phyloP scores from a whole-genome alignment of 2,329 filamentous ascomycete genomes.

The Trichoderma sp. region DNA sequence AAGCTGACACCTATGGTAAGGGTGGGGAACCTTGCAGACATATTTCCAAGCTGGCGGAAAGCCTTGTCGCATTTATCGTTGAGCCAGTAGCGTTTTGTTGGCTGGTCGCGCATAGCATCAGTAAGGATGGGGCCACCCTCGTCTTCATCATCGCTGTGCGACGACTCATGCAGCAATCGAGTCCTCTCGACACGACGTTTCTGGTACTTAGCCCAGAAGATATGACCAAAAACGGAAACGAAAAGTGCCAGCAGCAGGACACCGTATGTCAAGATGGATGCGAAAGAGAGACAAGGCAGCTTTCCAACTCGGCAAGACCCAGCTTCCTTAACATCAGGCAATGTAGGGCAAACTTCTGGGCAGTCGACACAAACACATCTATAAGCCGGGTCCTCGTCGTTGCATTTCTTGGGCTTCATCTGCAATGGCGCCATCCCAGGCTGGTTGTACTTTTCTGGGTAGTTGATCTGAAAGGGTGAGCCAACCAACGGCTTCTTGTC shows the following conservation, averaged over 20 bases:
- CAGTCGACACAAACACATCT: slow-evolving; percentile 95
- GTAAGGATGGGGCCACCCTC: slow-evolving; percentile 79
- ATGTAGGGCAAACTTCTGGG: slow-evolving; percentile 77
- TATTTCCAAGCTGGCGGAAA: slow-evolving; percentile 79
- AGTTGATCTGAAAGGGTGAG: slow-evolving; percentile 98
- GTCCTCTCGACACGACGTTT: slow-evolving; percentile 78
- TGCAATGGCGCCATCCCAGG: slow-evolving; percentile 72
- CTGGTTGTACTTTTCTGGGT: slow-evolving; percentile 66
- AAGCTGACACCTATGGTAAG: slow-evolving; percentile 80
- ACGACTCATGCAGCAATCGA: slow-evolving; percentile 82
- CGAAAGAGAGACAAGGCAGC: slow-evolving; percentile 92
- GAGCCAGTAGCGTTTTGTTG: slow-evolving; percentile 77
- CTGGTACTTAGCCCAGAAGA: slow-evolving; percentile 74
- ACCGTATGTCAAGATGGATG: slow-evolving; percentile 84
- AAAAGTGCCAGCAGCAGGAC: slow-evolving; percentile 71
- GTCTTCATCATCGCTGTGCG: slow-evolving; percentile 89
- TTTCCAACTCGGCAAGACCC: slow-evolving; percentile 80
- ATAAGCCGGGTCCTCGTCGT: slow-evolving; percentile 82
- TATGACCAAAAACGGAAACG: slow-evolving; percentile 70
- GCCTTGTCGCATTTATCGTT: slow-evolving; percentile 81
- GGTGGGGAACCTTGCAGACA: slow-evolving; percentile 80
- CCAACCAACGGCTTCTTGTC: slow-evolving; percentile 83
- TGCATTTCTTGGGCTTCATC: slow-evolving; percentile 81
- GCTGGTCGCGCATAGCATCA: slow-evolving; percentile 76
- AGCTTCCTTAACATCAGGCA: slow-evolving; percentile 73